Conservation (phyloP, 2,329 filamentous ascomycete genomes). For the Aspergillus thermomutatus region DNA sequence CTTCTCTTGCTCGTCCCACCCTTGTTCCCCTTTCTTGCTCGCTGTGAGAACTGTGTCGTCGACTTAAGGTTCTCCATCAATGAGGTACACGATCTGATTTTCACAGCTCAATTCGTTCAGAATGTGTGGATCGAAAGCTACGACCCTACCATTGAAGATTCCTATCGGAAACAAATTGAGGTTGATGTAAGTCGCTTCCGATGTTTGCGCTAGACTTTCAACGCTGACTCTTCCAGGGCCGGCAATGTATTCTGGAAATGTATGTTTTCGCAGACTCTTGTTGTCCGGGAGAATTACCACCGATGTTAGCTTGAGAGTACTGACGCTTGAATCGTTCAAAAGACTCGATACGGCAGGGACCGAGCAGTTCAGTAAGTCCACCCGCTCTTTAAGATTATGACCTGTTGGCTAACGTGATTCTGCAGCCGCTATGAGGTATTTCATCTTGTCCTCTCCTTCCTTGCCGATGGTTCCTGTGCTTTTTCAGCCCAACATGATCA, state of each 20-base stretch:
- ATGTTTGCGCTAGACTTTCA: not conserved
- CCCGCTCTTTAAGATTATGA: slow-evolving; percentile 2
- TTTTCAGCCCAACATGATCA: not conserved
- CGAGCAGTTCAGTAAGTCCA: slow-evolving; percentile 81
- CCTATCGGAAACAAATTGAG: slow-evolving; percentile 81
- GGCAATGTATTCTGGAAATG: slow-evolving; percentile 88
- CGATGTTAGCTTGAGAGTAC: not conserved
- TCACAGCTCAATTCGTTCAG: slow-evolving; percentile 81
- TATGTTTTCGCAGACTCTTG: slow-evolving; percentile 44
- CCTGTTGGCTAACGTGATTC: slow-evolving; percentile 12
- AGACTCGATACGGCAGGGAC: slow-evolving; percentile 87
- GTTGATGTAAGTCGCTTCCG: slow-evolving; percentile 68
- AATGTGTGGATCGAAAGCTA: slow-evolving; percentile 94
- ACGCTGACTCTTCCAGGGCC: slow-evolving; percentile 56
- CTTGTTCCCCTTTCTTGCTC: slow-evolving; percentile 6
- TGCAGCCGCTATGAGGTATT: slow-evolving; percentile 57
- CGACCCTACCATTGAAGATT: slow-evolving; percentile 84
- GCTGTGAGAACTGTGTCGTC: not conserved
- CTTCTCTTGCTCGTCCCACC: slow-evolving; percentile 13
- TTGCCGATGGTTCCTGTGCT: not conserved
- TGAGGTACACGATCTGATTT: slow-evolving; percentile 6
- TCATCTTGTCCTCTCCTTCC: not conserved
- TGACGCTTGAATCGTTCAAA: slow-evolving; percentile 10
- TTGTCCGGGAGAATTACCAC: not conserved
- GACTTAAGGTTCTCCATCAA: not conserved